A percentile compares a stretch with the other conserved stretches of the same genome.
Evolutionary conservation across 1,139 yeast species (phyloP).

Genomic region (Candida sojae): DNA sequence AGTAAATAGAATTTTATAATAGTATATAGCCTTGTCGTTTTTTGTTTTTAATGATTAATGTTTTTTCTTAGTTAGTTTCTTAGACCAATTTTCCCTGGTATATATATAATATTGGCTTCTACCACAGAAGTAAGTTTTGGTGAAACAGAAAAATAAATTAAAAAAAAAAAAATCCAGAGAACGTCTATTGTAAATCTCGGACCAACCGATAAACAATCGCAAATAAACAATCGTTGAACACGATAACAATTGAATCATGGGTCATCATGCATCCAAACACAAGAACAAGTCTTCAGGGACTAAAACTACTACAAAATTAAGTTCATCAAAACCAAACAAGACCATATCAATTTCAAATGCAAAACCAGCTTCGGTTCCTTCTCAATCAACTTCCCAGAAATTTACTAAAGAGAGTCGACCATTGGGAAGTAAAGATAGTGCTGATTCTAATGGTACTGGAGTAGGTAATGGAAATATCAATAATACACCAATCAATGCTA

Average conservation of each 20-base stretch:
- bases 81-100: too few relatives aligned
- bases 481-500: conserved; percentile 6
- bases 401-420: conserved; percentile 5
- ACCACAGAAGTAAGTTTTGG: too few relatives aligned
- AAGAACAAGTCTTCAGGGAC: neutral
- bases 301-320: neutral
- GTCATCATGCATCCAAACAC: conserved; percentile 6
- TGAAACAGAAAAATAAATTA: too few relatives aligned
- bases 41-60: too few relatives aligned
- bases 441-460: neutral
- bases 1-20: neutral
- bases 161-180: too few relatives aligned
- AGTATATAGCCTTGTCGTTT: too few relatives aligned
- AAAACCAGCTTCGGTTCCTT: neutral
- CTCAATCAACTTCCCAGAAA: neutral
- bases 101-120: too few relatives aligned
- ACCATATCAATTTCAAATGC: neutral
- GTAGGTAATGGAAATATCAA: neutral
- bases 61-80: too few relatives aligned
- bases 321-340: neutral
- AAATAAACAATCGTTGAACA: too few relatives aligned
- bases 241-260: conserved; percentile 1
- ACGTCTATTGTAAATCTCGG: too few relatives aligned
- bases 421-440: conserved; percentile 6
- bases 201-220: too few relatives aligned